A percentile compares a stretch with the other conserved stretches of the same genome.
phyloP scores from a whole-genome alignment of 2,329 filamentous ascomycete genomes.

The Nakataea oryzae region DNA sequence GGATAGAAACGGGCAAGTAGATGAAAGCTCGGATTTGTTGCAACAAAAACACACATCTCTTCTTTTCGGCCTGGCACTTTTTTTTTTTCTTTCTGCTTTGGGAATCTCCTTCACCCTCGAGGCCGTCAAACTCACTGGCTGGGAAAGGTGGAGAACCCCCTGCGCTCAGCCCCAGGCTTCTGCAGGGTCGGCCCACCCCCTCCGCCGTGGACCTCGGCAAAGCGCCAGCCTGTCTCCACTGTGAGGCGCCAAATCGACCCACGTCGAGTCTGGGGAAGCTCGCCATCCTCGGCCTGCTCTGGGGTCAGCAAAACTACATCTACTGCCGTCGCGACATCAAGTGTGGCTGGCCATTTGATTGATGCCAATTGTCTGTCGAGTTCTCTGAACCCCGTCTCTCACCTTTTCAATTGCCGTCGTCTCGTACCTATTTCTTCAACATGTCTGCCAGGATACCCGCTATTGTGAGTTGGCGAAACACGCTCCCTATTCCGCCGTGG shows the following conservation, averaged over 20 bases:
- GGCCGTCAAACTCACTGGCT: too few relatives aligned
- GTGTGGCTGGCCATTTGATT: background rate
- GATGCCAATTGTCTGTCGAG: background rate
- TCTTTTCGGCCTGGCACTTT: too few relatives aligned
- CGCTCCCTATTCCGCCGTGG: background rate
- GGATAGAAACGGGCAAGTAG: too few relatives aligned
- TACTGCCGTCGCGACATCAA: background rate
- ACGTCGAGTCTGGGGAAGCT: background rate
- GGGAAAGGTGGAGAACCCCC: too few relatives aligned
- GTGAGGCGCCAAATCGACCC: background rate
- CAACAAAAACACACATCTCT: too few relatives aligned
- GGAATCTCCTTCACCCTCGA: too few relatives aligned
- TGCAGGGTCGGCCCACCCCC: too few relatives aligned
- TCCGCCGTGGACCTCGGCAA: background rate
- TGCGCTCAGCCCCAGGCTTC: too few relatives aligned
- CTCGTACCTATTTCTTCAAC: background rate
- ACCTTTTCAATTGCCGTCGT: background rate
- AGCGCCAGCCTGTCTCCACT: background rate
- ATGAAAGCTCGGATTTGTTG: too few relatives aligned
- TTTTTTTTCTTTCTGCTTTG: too few relatives aligned
- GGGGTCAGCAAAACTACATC: background rate
- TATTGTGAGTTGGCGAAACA: slow-evolving; percentile 23
- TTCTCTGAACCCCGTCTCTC: background rate
- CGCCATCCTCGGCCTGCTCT: background rate
- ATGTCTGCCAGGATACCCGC: slow-evolving; percentile 36